Conservation (phyloP, 2,329 filamentous ascomycete species). For the Fusarium paranaense region DNA sequence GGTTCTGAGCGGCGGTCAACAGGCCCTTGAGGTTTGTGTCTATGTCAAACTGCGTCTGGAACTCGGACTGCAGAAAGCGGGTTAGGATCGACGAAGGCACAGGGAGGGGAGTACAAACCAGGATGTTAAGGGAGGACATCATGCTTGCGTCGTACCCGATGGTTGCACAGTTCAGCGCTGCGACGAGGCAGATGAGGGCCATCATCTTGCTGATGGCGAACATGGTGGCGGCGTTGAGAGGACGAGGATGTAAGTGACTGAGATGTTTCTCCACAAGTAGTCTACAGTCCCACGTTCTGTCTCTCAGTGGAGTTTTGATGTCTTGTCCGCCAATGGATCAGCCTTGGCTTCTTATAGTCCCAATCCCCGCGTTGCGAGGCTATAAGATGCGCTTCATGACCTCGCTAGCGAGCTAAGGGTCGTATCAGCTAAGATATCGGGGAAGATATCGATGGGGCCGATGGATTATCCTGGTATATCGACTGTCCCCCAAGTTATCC, state of each 20-base stretch:
- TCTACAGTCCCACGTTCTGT: not conserved
- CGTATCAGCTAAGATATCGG: not conserved
- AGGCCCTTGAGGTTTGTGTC: constrained; percentile 20
- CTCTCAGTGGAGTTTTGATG: not conserved
- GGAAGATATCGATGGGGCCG: not conserved
- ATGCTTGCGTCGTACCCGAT: constrained; percentile 18
- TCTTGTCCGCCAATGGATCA: not conserved
- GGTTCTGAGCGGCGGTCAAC: constrained; percentile 19
- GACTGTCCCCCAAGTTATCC: not conserved
- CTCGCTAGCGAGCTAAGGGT: not conserved
- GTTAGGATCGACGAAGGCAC: not conserved
- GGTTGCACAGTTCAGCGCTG: constrained; percentile 18
- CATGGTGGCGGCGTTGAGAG: not conserved
- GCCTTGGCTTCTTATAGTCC: not conserved
- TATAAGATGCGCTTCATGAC: not conserved
- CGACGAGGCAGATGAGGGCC: constrained; percentile 17
- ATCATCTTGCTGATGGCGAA: constrained; percentile 3
- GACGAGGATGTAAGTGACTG: not conserved
- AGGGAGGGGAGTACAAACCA: constrained; percentile 3
- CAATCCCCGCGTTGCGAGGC: not conserved
- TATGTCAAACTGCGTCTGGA: constrained; percentile 11
- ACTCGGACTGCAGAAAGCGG: not conserved
- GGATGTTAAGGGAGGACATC: constrained; percentile 20
- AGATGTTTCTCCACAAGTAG: not conserved
- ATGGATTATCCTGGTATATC: not conserved